These are phyloP conservation scores for Herpetomonas muscarum DNA, from an alignment of 208 protist genomes.

Conservation along the genomic window DNA sequence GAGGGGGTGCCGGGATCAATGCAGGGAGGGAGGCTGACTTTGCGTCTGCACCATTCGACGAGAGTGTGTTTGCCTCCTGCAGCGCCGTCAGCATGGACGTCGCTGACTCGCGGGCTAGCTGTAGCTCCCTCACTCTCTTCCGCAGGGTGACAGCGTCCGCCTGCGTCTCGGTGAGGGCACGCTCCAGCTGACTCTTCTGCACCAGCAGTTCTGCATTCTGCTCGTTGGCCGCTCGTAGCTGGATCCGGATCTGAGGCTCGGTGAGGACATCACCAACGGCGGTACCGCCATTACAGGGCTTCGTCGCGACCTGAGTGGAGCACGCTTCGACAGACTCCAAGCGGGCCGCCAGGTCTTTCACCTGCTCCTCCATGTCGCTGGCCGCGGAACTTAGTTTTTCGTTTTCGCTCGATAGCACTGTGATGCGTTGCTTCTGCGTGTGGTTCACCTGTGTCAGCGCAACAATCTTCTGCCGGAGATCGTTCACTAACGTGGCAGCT, in stretches of 20 bases:
- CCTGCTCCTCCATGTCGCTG: slow-evolving; percentile 17
- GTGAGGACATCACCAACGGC: no score
- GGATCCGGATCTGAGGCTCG: not conserved
- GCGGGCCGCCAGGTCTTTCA: slow-evolving; percentile 21
- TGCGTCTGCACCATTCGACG: not conserved
- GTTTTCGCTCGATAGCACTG: slow-evolving; percentile 23
- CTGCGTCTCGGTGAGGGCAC: not conserved
- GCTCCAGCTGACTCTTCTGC: not conserved
- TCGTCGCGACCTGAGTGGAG: not conserved
- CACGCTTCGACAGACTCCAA: slow-evolving; percentile 3
- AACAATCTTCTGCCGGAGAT: slow-evolving; percentile 17
- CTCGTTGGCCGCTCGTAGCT: not conserved
- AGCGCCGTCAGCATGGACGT: no score
- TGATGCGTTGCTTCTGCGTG: slow-evolving; percentile 20
- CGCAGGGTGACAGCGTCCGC: not conserved
- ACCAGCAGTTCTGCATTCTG: not conserved
- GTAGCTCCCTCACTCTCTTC: not conserved
- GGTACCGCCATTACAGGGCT: no score
- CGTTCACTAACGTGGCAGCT: slow-evolving; percentile 4
- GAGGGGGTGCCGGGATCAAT: no score
- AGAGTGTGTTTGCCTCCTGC: no score
- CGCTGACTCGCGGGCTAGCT: no score
- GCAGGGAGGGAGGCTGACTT: not conserved
- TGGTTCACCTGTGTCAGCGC: slow-evolving; percentile 11
- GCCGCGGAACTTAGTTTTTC: slow-evolving; percentile 6